Conservation (phyloP, 139 green algal species). For the Closterium sp. region DNA sequence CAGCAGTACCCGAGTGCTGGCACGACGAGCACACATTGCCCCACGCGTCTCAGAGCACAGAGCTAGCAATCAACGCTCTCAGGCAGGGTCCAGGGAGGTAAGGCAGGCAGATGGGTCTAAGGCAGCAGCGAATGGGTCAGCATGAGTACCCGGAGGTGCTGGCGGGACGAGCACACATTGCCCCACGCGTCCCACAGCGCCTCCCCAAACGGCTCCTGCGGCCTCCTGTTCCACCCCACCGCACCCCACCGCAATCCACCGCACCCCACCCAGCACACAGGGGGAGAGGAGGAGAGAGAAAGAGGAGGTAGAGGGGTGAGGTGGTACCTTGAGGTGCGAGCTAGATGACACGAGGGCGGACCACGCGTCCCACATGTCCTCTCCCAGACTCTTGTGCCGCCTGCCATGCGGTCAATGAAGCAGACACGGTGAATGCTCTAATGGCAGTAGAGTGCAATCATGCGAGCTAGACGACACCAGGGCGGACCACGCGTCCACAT, state of each 20-base stretch:
- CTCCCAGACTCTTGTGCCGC: background rate
- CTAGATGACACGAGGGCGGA: background rate
- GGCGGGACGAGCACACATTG: constrained; percentile 23
- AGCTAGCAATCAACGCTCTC: no score
- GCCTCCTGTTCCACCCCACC: constrained; percentile 2
- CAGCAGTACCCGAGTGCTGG: background rate
- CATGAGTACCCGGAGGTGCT: constrained; percentile 12
- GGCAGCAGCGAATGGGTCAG: no score
- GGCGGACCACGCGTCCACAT: no score
- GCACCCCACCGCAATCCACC: background rate
- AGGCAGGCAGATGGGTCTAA: no score
- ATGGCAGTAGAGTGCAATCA: no score
- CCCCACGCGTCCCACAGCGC: constrained; percentile 34
- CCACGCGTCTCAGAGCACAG: constrained; percentile 4
- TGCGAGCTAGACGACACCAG: no score
- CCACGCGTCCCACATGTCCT: constrained; percentile 28
- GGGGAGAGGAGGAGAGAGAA: no score
- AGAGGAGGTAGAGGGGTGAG: background rate
- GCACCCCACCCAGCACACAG: background rate
- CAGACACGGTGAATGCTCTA: no score
- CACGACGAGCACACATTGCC: constrained; percentile 12
- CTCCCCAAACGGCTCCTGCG: constrained; percentile 17
- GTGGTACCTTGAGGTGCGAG: constrained; percentile 19
- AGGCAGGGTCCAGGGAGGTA: no score
- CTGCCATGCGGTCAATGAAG: background rate